phyloP scores from a whole-genome alignment of 345 rosid genomes.

The Lenwebbia sp. region DNA sequence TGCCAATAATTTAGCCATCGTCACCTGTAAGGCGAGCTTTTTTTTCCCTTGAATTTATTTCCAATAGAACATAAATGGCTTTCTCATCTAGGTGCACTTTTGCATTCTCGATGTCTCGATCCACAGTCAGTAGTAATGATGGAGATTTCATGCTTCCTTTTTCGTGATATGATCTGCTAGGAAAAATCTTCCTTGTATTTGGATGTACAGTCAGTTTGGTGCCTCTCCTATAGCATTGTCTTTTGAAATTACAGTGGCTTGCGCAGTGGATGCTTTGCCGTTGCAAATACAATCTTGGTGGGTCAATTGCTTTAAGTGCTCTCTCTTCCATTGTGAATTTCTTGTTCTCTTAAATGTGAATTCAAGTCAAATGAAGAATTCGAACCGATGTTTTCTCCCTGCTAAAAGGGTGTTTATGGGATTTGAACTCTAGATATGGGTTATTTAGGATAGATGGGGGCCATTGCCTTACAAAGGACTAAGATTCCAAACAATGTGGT shows the following conservation, averaged over 20 bases:
- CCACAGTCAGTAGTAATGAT: not conserved
- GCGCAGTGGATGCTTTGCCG: slow-evolving; percentile 44
- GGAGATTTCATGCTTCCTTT: not conserved
- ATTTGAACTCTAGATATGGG: not conserved
- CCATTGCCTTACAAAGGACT: not conserved
- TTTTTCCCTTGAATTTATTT: not conserved
- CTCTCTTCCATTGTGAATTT: not conserved
- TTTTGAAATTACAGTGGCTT: slow-evolving; percentile 1
- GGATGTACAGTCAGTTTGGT: not conserved
- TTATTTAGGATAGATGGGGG: not conserved
- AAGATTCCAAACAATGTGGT: not conserved
- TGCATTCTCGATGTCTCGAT: not conserved
- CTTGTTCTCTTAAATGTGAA: not conserved
- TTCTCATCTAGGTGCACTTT: not conserved
- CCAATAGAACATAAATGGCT: not conserved
- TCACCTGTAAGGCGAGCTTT: not conserved
- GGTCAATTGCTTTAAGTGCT: not conserved
- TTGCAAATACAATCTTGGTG: slow-evolving; percentile 37
- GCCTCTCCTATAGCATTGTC: not conserved
- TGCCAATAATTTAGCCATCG: not conserved
- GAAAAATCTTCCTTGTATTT: not conserved
- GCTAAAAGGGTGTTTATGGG: not conserved
- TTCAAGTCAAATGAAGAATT: not conserved
- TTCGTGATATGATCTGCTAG: not conserved
- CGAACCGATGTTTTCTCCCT: not conserved